Conservation (phyloP, 179 eudicot species). For the Silene coronaria region DNA sequence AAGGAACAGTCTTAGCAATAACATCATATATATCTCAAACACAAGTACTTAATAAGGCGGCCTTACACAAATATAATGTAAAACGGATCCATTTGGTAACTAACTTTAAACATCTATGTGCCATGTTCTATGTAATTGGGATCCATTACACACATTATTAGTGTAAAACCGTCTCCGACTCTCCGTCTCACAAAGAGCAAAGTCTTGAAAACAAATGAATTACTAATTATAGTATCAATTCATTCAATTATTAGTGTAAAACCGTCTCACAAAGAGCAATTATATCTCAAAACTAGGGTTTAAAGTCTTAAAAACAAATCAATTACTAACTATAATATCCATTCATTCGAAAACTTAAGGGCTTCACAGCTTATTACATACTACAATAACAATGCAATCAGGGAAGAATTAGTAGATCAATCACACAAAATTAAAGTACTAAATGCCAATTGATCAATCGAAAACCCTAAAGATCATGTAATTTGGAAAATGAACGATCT, state of each 20-base stretch:
- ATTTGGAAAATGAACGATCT: neutral
- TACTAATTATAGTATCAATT: neutral
- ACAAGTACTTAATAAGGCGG: too few species aligned
- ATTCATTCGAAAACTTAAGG: neutral
- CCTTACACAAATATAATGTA: too few species aligned
- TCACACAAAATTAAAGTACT: neutral
- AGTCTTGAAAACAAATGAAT: neutral
- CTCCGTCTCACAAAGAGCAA: too few species aligned
- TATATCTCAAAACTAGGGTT: constrained; percentile 5
- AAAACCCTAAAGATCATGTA: constrained; percentile 3
- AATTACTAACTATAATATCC: neutral
- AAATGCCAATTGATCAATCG: neutral
- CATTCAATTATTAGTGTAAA: neutral
- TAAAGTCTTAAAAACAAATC: neutral
- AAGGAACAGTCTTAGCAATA: neutral
- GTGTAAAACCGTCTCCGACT: too few species aligned
- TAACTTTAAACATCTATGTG: too few species aligned
- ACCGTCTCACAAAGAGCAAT: too few species aligned
- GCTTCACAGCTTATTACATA: neutral
- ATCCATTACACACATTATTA: too few species aligned
- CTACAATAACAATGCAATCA: neutral
- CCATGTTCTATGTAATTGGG: too few species aligned
- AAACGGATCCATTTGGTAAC: too few species aligned
- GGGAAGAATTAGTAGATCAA: neutral
- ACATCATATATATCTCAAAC: neutral